Conservation (phyloP, 768 basidiomycete genomes). For the Xerocomellus amylosporus region DNA sequence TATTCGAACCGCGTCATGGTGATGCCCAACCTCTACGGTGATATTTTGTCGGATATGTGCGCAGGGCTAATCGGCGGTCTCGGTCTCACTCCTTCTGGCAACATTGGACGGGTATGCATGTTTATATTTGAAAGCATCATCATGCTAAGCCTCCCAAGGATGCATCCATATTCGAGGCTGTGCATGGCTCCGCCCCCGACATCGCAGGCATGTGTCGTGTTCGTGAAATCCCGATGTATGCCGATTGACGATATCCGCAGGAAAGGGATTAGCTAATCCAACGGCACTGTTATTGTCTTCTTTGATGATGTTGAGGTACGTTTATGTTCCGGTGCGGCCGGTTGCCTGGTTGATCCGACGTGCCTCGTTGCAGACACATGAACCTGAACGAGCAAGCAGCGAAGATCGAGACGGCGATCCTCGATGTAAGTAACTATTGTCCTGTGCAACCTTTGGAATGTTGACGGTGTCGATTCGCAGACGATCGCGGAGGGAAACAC, state of each 20-base stretch:
- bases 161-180: constrained; percentile 99
- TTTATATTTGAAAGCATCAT: constrained; percentile 1
- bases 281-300: constrained; percentile 95
- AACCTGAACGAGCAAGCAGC: constrained; percentile 76
- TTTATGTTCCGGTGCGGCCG: constrained; percentile 14
- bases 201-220: constrained; percentile 69
- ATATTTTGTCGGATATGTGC: constrained; percentile 97
- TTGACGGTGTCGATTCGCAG: constrained; percentile 39
- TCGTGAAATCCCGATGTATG: not conserved
- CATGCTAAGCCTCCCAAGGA: constrained; percentile 51
- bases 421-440: constrained; percentile 59
- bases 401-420: constrained; percentile 89
- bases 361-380: constrained; percentile 73
- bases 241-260: constrained; percentile 35
- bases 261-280: constrained; percentile 96
- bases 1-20: constrained; percentile 99
- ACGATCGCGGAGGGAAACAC: constrained; percentile 95
- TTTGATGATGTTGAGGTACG: constrained; percentile 95
- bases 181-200: constrained; percentile 99
- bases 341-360: constrained; percentile 22
- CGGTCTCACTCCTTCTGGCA: constrained; percentile 95
- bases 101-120: constrained; percentile 81
- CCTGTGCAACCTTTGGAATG: not conserved
- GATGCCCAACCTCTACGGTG: constrained; percentile 97
- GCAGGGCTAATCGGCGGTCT: constrained; percentile 98